phyloP scores from a whole-genome alignment of 176 grass and related monocot species.

The Rhynchospora tenuis region DNA sequence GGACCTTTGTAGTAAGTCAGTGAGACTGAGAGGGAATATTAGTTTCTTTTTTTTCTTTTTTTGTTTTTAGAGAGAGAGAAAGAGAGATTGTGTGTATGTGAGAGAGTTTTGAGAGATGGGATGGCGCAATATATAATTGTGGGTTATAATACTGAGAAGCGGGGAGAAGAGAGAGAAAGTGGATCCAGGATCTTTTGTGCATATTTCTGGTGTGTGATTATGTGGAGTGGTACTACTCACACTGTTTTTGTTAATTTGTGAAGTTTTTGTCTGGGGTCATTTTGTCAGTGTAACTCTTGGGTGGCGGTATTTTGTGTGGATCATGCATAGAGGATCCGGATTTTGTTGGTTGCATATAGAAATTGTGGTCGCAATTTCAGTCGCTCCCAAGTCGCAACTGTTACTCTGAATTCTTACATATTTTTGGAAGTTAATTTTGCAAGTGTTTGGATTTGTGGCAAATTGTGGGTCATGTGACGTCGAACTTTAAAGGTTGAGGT shows the following conservation, averaged over 20 bases:
- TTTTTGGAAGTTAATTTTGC: too few species aligned
- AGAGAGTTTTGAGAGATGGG: background rate
- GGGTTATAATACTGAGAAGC: background rate
- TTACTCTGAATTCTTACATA: background rate
- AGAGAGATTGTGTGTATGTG: background rate
- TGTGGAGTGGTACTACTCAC: background rate
- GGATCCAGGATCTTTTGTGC: background rate
- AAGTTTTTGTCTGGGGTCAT: too few species aligned
- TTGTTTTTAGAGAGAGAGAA: background rate
- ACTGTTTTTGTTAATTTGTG: too few species aligned
- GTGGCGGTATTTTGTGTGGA: background rate
- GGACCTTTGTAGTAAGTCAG: background rate
- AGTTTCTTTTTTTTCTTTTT: background rate
- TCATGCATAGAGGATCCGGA: background rate
- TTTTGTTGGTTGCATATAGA: background rate
- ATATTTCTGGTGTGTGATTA: background rate
- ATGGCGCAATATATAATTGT: background rate
- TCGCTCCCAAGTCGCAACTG: background rate
- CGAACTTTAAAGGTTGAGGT: background rate
- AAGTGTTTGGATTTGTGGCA: background rate
- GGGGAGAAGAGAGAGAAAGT: background rate
- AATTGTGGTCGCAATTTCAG: background rate
- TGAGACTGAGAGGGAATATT: conserved; percentile 12
- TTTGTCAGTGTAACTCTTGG: too few species aligned
- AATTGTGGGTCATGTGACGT: background rate